A percentile compares a stretch with the other conserved stretches of the same genome.
These are phyloP conservation scores for Citeromyces matritensis DNA, from an alignment of 805 yeast genomes.

Conservation along the genomic window DNA sequence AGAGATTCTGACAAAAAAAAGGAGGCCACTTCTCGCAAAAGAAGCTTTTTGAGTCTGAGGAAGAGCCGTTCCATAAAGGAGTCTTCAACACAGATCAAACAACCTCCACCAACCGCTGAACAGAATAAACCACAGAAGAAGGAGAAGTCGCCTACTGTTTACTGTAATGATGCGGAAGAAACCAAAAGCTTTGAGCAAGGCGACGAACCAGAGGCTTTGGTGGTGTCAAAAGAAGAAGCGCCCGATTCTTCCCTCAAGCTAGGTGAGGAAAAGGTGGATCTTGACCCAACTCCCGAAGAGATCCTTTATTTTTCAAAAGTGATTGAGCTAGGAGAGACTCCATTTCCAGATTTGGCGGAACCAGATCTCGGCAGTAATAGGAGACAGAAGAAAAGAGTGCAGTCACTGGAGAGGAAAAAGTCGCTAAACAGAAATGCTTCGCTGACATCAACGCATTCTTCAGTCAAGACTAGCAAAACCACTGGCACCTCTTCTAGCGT, in stretches of 20 bases:
- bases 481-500: constrained; percentile 5
- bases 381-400: constrained; percentile 16
- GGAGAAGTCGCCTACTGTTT: too few species aligned
- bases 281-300: not conserved
- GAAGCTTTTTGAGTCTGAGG: too few species aligned
- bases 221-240: not conserved
- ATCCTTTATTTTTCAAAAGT: constrained; percentile 16
- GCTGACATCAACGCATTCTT: constrained; percentile 7
- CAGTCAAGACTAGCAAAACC: constrained; percentile 5
- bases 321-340: constrained; percentile 23
- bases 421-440: constrained; percentile 15
- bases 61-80: too few species aligned
- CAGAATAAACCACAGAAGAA: too few species aligned
- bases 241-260: not conserved
- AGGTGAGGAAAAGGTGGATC: constrained; percentile 1
- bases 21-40: too few species aligned
- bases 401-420: constrained; percentile 17
- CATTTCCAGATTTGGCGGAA: constrained; percentile 16
- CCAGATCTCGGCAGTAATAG: constrained; percentile 14
- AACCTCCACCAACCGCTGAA: too few species aligned
- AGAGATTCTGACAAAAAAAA: too few species aligned
- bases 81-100: too few species aligned
- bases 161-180: too few species aligned
- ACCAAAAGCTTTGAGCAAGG: too few species aligned
- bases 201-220: not conserved